Evolutionary conservation across 345 rosid genomes (phyloP), one percentile per base, ranked within the genome.

Genomic region (Carallia brachiata): DNA sequence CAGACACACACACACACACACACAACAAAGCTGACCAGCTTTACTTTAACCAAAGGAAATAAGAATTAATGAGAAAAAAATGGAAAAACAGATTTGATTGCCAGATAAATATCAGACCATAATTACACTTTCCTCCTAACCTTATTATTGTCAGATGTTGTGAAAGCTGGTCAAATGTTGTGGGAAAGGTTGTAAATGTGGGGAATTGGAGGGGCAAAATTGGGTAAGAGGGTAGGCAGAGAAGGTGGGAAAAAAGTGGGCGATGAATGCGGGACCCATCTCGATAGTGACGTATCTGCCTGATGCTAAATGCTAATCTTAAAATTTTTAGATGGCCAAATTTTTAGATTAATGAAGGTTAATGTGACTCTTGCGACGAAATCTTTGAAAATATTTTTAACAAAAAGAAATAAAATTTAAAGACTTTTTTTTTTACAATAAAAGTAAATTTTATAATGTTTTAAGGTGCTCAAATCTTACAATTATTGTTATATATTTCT

Each of bases 221-320:
- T 7, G 53, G 65, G 17, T 0, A 6, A 23, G n/a, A 19, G 4
- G 81, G 81, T 63, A 77, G 82, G 81, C 72, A 73, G 69, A n/a
- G 36, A 32, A 55, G 40, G 12, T 53, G 40, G 50, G 18, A 61
- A 52, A 58, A 73, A 60, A 30, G 9, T 0, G 27, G 80, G 79
- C 50, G 17, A 12, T 12, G 16, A 44, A 12, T 44, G 16, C 13
- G 76, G 83, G 78, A 47, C 80, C 85, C 69, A 75, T 36, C 3
- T 37, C 4, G 76, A 68, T 19, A 70, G 76, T 79, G 82, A 82
- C 79, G 78, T 81, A 79, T 81, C 75, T 66, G 30, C 7, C 63
- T 66, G 10, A 32, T 37, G 62, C 44, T 44, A 44, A 44, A 44
- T 44, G 23, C 27, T 16, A 32, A 13, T 17, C 27, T 36, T 4